Base-by-base conservation (phyloP, 2,329 filamentous ascomycete species). In the Plenodomus tracheiphilus region DNA sequence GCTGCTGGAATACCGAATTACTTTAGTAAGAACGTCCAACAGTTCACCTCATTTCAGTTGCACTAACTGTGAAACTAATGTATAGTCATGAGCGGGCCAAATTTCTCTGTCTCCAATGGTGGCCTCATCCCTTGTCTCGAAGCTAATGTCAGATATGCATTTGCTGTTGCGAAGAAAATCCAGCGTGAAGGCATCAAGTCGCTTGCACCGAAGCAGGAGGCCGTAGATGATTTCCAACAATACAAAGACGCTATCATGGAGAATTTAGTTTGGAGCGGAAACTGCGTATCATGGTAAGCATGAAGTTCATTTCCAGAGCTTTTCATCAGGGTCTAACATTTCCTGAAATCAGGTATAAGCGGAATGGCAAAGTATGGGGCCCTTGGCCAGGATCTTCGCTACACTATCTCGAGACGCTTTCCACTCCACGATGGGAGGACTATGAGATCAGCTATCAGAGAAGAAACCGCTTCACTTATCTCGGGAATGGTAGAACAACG, bases 131-230 rank as follows among this genome's bases (percentile, higher is more conserved):
- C 73, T 1, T 58, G 74, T 1, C 71, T 77, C 49, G 70, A 74
- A 41, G 53, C 61, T 40, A 72, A 72, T 61, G 72, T 71, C 7
- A 47, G 65, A 16, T 75, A 76, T 56, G 71, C 75, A 45, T 65
- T 76, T 54, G 53, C 63, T 42, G 64, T 73, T 8, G 72, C 77
- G 40, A 53, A 54, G 35, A 76, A 76, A 59, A 60, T 66, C n/a
- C 74, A 77, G 54, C 57, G 63, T 19, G 73, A 77, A 49, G 72
- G 72, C 41, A 72, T 77, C 58, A 71, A 71, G 47, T 71, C 65
- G 38, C 59, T 76, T 2, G 17, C 35, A 17, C 41, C 41, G 32
- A 68, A 61, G 6, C 73, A 72, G 8, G 64, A 64, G 18, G 56
- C 68, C 65, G 20, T 58, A 59, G 11, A 45, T 54, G 36, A 63